phyloP scores from a whole-genome alignment of 2,329 filamentous ascomycete genomes.

The Pseudogymnoascus verrucosus region DNA sequence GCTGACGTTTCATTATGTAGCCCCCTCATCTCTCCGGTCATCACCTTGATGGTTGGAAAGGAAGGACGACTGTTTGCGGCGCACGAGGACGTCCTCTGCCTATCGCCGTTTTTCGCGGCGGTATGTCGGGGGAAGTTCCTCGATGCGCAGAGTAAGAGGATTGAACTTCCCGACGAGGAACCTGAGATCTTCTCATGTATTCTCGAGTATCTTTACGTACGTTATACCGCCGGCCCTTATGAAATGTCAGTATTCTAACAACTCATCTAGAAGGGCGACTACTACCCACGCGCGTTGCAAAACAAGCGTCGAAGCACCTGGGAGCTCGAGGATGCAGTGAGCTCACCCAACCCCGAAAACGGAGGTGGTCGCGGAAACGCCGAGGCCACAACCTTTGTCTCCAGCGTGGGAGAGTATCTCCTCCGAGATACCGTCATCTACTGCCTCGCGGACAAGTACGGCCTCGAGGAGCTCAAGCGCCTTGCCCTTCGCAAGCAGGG shows the following conservation, averaged over 20 bases:
- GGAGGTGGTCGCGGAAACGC: constrained; percentile 47
- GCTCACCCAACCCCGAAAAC: constrained; percentile 45
- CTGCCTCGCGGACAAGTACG: constrained; percentile 85
- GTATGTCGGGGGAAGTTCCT: constrained; percentile 65
- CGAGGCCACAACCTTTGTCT: constrained; percentile 71
- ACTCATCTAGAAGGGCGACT: constrained; percentile 66
- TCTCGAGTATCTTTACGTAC: constrained; percentile 81
- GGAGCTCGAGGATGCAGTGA: constrained; percentile 70
- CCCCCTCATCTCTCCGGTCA: constrained; percentile 56
- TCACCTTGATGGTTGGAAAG: constrained; percentile 75
- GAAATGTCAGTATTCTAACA: not conserved
- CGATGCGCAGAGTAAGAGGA: constrained; percentile 69
- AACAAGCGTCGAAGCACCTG: constrained; percentile 81
- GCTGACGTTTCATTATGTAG: constrained; percentile 13
- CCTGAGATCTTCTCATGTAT: constrained; percentile 88
- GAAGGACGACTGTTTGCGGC: constrained; percentile 89
- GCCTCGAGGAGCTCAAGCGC: constrained; percentile 84
- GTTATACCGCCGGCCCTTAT: not conserved
- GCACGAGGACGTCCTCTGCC: constrained; percentile 83
- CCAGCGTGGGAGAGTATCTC: constrained; percentile 65
- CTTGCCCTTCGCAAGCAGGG: constrained; percentile 92
- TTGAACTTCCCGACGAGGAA: constrained; percentile 67
- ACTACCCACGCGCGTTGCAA: constrained; percentile 81
- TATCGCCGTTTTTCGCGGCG: constrained; percentile 76
- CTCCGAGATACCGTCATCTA: constrained; percentile 92